Percentiles rank a stretch among this genome's conserved stretches.
These are phyloP conservation scores for Metarhizium humberi DNA, from an alignment of 2,329 filamentous ascomycete species.

Conservation along the genomic window DNA sequence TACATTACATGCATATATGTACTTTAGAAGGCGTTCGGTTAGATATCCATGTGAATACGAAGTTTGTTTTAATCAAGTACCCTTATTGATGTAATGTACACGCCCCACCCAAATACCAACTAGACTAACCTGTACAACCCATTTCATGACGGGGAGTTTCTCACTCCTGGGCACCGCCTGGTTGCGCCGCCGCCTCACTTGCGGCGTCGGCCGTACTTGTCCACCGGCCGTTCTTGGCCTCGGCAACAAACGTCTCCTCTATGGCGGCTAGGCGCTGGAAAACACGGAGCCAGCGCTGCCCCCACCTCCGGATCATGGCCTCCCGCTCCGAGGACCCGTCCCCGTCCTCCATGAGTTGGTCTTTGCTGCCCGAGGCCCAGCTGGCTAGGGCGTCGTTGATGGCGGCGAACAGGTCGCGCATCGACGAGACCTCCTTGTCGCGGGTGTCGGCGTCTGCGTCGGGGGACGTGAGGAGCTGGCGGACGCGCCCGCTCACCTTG, in stretches of 20 bases:
- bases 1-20: too few species aligned
- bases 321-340: constrained; percentile 50
- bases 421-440: constrained; percentile 58
- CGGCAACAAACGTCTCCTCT: constrained; percentile 59
- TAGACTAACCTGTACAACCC: too few species aligned
- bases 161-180: too few species aligned
- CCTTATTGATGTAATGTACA: too few species aligned
- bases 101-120: too few species aligned
- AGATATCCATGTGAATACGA: too few species aligned
- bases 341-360: constrained; percentile 62
- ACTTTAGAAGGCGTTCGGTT: too few species aligned
- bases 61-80: too few species aligned
- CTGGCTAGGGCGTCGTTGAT: constrained; percentile 70
- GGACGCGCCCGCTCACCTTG: constrained; percentile 81
- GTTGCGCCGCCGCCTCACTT: neutral
- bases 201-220: neutral
- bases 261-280: constrained; percentile 76
- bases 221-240: constrained; percentile 16
- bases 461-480: constrained; percentile 62
- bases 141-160: too few species aligned
- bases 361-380: constrained; percentile 65
- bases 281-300: constrained; percentile 74
- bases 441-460: constrained; percentile 57
- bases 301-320: constrained; percentile 68
- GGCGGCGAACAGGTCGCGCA: constrained; percentile 69